Evolutionary conservation across 2,329 filamentous ascomycete genomes (phyloP).

Genomic region (Talaromyces sp.): DNA sequence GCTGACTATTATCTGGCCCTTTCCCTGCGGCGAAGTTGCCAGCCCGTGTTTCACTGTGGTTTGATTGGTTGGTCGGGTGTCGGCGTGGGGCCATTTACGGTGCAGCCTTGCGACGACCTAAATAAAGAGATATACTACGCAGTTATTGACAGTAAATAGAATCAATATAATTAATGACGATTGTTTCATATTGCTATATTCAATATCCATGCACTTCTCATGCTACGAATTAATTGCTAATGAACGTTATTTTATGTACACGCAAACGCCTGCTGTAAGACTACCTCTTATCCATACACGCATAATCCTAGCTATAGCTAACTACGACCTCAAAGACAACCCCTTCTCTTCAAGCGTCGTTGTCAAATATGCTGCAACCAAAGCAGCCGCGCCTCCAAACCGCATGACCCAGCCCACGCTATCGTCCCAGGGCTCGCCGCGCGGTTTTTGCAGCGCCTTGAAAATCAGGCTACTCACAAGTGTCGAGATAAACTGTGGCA

Average conservation of each 20-base stretch:
- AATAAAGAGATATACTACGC: background rate
- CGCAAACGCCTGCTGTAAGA: background rate
- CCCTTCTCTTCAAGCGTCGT: constrained; percentile 59
- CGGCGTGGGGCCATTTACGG: background rate
- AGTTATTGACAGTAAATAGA: too few relatives aligned
- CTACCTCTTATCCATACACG: background rate
- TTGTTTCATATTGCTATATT: background rate
- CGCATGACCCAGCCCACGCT: constrained; percentile 83
- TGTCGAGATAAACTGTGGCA: constrained; percentile 87
- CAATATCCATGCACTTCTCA: background rate
- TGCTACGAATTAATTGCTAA: background rate
- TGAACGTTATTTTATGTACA: background rate
- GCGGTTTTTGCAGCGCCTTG: constrained; percentile 76
- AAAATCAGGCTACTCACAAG: constrained; percentile 81
- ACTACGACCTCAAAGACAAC: background rate
- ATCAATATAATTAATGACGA: background rate
- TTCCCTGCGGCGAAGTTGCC: background rate
- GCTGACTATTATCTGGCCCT: background rate
- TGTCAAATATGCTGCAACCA: constrained; percentile 71
- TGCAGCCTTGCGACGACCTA: background rate
- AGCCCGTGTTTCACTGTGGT: background rate
- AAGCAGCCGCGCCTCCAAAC: constrained; percentile 72
- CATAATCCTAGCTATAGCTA: background rate
- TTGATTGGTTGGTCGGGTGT: background rate
- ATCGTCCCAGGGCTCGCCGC: constrained; percentile 76